Conservation (phyloP, 2,329 filamentous ascomycete species). For the Neonectria faginata region DNA sequence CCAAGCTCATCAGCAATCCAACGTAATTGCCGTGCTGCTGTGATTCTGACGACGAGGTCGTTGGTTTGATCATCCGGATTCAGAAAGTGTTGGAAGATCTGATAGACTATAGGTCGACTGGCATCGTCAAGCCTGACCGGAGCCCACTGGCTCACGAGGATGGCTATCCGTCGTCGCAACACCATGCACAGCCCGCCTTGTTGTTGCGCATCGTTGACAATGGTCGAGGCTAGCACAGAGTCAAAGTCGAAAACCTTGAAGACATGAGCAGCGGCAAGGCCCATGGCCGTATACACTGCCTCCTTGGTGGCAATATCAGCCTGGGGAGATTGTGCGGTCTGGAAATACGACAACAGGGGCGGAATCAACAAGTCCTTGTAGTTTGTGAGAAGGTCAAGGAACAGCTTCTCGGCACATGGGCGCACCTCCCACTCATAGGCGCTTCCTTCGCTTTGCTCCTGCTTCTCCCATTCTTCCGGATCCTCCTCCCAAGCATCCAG, state of each 20-base stretch:
- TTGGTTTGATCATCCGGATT: constrained; percentile 82
- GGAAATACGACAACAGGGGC: constrained; percentile 85
- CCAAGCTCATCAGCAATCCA: constrained; percentile 86
- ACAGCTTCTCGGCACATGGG: constrained; percentile 92
- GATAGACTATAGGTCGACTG: constrained; percentile 81
- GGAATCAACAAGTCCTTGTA: constrained; percentile 85
- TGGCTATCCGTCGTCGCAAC: constrained; percentile 86
- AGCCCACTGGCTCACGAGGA: constrained; percentile 91
- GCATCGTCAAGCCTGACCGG: constrained; percentile 77
- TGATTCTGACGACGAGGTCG: constrained; percentile 91
- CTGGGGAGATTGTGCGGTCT: constrained; percentile 75
- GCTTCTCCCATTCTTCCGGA: constrained; percentile 93
- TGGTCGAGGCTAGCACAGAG: constrained; percentile 76
- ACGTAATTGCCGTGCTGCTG: constrained; percentile 86
- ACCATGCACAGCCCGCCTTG: constrained; percentile 76
- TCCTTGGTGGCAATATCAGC: constrained; percentile 86
- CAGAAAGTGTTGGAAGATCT: constrained; percentile 89
- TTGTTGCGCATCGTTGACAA: constrained; percentile 82
- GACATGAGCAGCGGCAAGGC: constrained; percentile 83
- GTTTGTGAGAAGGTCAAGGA: constrained; percentile 89
- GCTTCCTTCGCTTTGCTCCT: constrained; percentile 85
- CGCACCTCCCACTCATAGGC: constrained; percentile 94
- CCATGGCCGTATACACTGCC: constrained; percentile 93
- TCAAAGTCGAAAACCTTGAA: constrained; percentile 85
- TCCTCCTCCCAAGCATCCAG: constrained; percentile 94